Evolutionary conservation across 352 stramenopile species (phyloP).

Genomic region (Pythium guiyangense): DNA sequence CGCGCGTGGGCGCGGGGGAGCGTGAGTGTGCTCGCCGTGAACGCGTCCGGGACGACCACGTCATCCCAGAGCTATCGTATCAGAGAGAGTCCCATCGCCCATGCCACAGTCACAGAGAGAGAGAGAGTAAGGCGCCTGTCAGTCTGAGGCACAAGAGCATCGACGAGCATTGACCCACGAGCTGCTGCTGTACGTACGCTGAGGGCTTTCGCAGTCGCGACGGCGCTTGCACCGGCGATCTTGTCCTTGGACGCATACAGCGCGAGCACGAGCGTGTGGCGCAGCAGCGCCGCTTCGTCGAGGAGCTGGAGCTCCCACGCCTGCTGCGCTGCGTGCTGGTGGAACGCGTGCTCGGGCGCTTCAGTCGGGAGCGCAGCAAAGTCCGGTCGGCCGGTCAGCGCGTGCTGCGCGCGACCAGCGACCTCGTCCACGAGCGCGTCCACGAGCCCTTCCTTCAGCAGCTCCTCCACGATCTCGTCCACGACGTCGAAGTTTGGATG

Average conservation of each 20-base stretch:
- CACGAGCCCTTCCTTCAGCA: slow-evolving; percentile 52
- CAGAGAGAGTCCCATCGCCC: background rate
- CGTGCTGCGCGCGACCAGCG: slow-evolving; percentile 24
- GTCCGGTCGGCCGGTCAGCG: slow-evolving; percentile 21
- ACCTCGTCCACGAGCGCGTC: slow-evolving; percentile 59
- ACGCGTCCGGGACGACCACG: slow-evolving; percentile 23
- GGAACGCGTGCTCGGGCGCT: background rate
- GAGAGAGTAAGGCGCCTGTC: background rate
- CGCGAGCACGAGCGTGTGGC: slow-evolving; percentile 50
- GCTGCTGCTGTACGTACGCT: slow-evolving; percentile 12
- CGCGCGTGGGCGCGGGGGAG: slow-evolving; percentile 16
- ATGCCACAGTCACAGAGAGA: background rate
- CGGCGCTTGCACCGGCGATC: slow-evolving; percentile 21
- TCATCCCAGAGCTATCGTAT: slow-evolving; percentile 24
- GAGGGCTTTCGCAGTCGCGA: slow-evolving; percentile 34
- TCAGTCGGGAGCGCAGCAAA: slow-evolving; percentile 26
- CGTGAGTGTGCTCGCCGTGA: slow-evolving; percentile 18
- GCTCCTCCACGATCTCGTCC: slow-evolving; percentile 35
- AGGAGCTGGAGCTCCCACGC: slow-evolving; percentile 57
- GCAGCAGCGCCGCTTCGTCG: slow-evolving; percentile 49
- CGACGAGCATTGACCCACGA: background rate
- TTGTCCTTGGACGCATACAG: slow-evolving; percentile 38
- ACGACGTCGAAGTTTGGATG: slow-evolving; percentile 31
- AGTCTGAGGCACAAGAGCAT: background rate
- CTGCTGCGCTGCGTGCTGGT: slow-evolving; percentile 28